Evolutionary conservation across 2,329 filamentous ascomycete species (phyloP), one percentile per base, ranked within the genome.

Genomic region (Paracorniculantispora psalliotae): DNA sequence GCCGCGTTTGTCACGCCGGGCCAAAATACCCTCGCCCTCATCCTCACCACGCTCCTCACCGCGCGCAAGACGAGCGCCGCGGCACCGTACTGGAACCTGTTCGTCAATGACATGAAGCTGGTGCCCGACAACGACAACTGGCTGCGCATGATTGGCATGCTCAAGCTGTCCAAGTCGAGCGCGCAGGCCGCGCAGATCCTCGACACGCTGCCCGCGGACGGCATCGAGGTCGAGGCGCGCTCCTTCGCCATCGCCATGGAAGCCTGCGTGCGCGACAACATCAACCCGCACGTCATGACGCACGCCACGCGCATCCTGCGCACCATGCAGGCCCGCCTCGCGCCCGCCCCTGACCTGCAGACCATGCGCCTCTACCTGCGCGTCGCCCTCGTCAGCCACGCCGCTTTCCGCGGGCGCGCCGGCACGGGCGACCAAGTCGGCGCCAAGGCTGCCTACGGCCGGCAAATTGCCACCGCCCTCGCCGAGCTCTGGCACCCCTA

Each of bases 11-110:
- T 77, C 26, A 65, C 68, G 33, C 82, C 83, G 1, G 77, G 78
- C 21, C 74, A 72, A 41, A 86, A 86, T 64, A 79, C 81, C 2
- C 80, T 99, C 2, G 88, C 88, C 1, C 72, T 96, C 47, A 69
- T 96, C 21, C 72, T 96, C 44, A 77, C 84, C 48, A 81, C 87
- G 7, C 83, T 91, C 54, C 74, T 80, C 13, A 79, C 82, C 33
- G 80, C 86, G 33, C 81, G 82, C 54, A 79, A 83, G 55, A 83
- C 84, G 8, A 79, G 81, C 15, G 73, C 82, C n/a, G 89, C 85
- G n/a, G 73, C 81, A 55, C 80, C 80, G 33, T 97, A 97, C 72
- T 97, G 92, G 92, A 77, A 87, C 19, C 69, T 87, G 6, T 76
- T 97, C 59, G 89, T 87, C 7, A 70, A 77, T 2, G 72, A 79